Base-by-base conservation (phyloP, 495 filamentous ascomycete species). In the Penicillium mononematosum region DNA sequence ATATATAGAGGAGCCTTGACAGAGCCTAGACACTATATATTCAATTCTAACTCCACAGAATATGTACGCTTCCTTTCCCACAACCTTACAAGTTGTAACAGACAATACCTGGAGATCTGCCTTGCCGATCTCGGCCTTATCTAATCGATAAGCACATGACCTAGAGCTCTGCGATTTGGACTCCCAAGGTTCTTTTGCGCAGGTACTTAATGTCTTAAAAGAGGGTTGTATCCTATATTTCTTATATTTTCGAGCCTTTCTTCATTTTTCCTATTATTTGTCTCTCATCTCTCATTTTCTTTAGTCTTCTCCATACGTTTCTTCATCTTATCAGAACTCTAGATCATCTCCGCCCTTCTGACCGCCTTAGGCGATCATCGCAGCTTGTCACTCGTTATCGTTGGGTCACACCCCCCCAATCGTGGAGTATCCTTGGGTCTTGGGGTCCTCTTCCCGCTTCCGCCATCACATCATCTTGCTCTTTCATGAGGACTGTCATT, bases 391-490 rank as follows among this genome's bases (percentile, higher is more conserved):
- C 60, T 72, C 65, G 68, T 73, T 74, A 72, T 73, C 73, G 66
- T 63, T 58, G 56, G 66, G 73, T 74, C 71, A 74, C 68, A 54
- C 69, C 63, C 65, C 60, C 60, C 62, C 58, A 57, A 61, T 63
- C 64, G 58, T 61, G 63, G 58, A 62, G 47, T 24, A 63, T 64
- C 63, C 66, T 58, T 73, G 66, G 71, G 59, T 71, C 66, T 59
- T 59, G 49, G 50, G 47, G 32, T 25, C 4, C 19, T 44, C 47
- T 50, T 32, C 45, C 45, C 45, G 64, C 61, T 59, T 63, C 62
- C 56, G 54, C 38, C 65, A 74, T 72, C 70, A 72, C 71, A 69
- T 74, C 70, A 74, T 72, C 66, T 50, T 55, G 45, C 55, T 48
- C 47, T 44, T 52, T 45, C 59, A 63, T 66, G 66, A 64, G 59